Conservation (phyloP, 2,329 filamentous ascomycete species). For the Pyrenophora seminiperda region DNA sequence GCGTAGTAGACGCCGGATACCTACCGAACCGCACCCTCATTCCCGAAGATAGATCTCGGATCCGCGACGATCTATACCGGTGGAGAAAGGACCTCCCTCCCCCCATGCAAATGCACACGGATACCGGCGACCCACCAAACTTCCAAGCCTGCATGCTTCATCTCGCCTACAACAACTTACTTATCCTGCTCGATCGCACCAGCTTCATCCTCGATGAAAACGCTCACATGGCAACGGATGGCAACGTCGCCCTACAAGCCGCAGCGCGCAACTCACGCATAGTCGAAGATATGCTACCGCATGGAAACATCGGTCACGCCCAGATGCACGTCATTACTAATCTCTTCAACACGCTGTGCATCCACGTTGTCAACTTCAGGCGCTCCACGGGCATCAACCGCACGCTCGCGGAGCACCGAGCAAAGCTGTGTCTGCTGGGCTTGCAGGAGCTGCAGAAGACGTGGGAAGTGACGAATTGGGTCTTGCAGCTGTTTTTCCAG, state of each 20-base stretch:
- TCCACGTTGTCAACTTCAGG: slow-evolving; percentile 55
- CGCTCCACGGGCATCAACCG: slow-evolving; percentile 46
- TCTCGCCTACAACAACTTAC: slow-evolving; percentile 55
- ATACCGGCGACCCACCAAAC: slow-evolving; percentile 38
- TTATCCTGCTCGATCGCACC: slow-evolving; percentile 54
- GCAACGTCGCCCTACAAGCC: slow-evolving; percentile 53
- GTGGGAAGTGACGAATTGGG: slow-evolving; percentile 58
- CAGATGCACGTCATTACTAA: slow-evolving; percentile 57
- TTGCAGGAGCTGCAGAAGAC: slow-evolving; percentile 56
- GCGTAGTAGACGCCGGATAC: slow-evolving; percentile 48
- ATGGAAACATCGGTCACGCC: slow-evolving; percentile 52
- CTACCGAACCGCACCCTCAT: slow-evolving; percentile 29
- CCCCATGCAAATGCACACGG: slow-evolving; percentile 42
- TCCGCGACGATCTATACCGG: slow-evolving; percentile 43
- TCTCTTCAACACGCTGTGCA: slow-evolving; percentile 56
- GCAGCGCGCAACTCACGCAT: slow-evolving; percentile 55
- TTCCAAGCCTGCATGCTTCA: slow-evolving; percentile 51
- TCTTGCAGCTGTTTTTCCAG: slow-evolving; percentile 56
- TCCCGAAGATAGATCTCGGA: slow-evolving; percentile 20
- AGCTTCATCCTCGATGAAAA: slow-evolving; percentile 48
- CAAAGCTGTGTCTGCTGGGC: slow-evolving; percentile 55
- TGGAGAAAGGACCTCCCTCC: slow-evolving; percentile 51
- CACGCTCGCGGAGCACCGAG: slow-evolving; percentile 56
- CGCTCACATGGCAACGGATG: slow-evolving; percentile 42
- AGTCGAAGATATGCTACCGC: slow-evolving; percentile 55